Conservation (phyloP, 768 basidiomycete species). For the Artomyces pyxidatus region DNA sequence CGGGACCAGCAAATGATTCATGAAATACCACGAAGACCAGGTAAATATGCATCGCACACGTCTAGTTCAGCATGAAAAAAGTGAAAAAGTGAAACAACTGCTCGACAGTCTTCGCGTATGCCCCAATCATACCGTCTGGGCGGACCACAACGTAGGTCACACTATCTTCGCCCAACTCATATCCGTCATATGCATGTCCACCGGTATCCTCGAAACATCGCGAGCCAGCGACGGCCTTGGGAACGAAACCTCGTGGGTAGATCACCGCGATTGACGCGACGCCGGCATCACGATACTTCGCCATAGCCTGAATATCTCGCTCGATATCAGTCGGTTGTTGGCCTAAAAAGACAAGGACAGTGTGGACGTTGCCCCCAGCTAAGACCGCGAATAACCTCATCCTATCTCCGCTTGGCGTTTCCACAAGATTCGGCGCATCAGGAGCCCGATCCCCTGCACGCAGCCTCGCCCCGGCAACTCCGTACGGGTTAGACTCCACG, state of each 20-base stretch:
- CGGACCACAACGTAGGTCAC: constrained; percentile 2
- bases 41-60: too few species aligned
- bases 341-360: constrained; percentile 24
- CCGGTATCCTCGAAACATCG: constrained; percentile 1
- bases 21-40: too few species aligned
- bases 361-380: constrained; percentile 19
- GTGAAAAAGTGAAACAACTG: neutral
- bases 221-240: too few species aligned
- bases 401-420: neutral
- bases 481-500: constrained; percentile 16
- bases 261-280: neutral
- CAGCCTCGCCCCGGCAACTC: constrained; percentile 14
- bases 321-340: neutral
- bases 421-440: constrained; percentile 28
- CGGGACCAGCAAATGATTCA: too few species aligned
- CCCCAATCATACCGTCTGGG: constrained; percentile 11
- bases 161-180: neutral
- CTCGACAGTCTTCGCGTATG: neutral
- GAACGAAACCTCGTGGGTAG: neutral
- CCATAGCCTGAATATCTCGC: neutral
- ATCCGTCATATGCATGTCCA: constrained; percentile 8
- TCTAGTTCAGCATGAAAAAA: neutral
- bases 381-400: constrained; percentile 24
- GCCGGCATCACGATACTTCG: neutral
- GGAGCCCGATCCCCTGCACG: constrained; percentile 41